These are phyloP conservation scores for Pseudozyma flocculosa DNA, from an alignment of 1,284 basidiomycete genomes.

Conservation along the genomic window DNA sequence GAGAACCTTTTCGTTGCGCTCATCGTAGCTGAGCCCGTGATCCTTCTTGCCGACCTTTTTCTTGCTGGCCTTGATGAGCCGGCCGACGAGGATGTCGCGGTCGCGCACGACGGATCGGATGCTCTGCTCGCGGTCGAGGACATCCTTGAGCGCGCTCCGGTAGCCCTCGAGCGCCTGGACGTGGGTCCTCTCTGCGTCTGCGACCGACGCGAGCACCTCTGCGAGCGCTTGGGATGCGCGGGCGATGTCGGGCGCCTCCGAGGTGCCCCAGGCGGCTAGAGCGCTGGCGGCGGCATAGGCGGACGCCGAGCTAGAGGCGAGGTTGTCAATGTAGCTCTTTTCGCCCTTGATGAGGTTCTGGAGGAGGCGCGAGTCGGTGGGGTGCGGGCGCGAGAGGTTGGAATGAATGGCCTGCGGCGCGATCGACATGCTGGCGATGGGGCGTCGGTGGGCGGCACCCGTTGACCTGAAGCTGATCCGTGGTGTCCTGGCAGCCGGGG, in stretches of 20 bases:
- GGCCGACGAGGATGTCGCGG: conserved; percentile 59
- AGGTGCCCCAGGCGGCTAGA: conserved; percentile 59
- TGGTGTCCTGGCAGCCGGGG: too few species aligned
- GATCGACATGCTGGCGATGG: conserved; percentile 37
- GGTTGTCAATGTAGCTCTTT: conserved; percentile 54
- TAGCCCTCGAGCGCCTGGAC: conserved; percentile 58
- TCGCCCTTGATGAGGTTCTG: conserved; percentile 59
- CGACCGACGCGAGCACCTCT: conserved; percentile 53
- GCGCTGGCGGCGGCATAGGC: conserved; percentile 54
- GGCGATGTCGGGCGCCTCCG: conserved; percentile 56
- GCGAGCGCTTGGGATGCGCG: conserved; percentile 56
- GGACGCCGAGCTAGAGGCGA: conserved; percentile 31
- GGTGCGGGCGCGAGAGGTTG: conserved; percentile 48
- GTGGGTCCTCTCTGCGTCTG: conserved; percentile 58
- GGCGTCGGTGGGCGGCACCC: too few species aligned
- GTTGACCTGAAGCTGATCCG: too few species aligned
- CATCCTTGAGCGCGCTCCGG: conserved; percentile 59
- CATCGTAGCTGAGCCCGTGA: conserved; percentile 45
- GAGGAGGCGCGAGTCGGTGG: conserved; percentile 58
- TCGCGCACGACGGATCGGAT: conserved; percentile 59
- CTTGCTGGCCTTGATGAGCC: conserved; percentile 59
- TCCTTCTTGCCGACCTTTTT: conserved; percentile 48
- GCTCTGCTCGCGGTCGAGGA: conserved; percentile 59
- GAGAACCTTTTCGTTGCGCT: conserved; percentile 54
- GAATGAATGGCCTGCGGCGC: conserved; percentile 40